Percentiles rank a stretch among this genome's conserved stretches.
phyloP scores from a whole-genome alignment of 2,329 filamentous ascomycete genomes.

The Cryphonectria parasitica region DNA sequence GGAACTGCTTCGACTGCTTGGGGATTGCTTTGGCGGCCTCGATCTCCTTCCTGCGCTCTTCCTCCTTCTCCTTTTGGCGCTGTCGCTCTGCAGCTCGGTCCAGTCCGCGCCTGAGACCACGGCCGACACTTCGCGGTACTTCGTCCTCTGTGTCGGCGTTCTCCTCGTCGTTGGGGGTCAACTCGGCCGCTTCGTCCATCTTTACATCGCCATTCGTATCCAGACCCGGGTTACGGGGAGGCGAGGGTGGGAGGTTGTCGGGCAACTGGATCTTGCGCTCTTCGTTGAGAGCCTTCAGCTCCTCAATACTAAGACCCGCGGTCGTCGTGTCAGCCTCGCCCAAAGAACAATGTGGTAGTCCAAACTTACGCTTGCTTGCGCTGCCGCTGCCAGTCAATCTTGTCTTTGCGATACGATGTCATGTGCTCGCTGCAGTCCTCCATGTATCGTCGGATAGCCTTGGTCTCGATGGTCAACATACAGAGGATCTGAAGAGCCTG shows the following conservation, averaged over 20 bases:
- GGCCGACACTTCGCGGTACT: conserved; percentile 49
- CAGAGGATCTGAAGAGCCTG: conserved; percentile 83
- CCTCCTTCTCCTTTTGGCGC: conserved; percentile 72
- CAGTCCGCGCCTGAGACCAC: conserved; percentile 63
- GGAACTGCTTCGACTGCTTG: conserved; percentile 85
- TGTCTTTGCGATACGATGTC: conserved; percentile 93
- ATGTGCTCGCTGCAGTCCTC: conserved; percentile 92
- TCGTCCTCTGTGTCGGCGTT: conserved; percentile 74
- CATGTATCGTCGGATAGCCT: conserved; percentile 84
- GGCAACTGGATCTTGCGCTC: conserved; percentile 76
- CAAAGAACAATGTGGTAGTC: neutral
- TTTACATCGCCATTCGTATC: conserved; percentile 62
- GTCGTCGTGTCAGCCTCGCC: conserved; percentile 36
- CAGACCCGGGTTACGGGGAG: conserved; percentile 50
- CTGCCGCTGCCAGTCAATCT: conserved; percentile 87
- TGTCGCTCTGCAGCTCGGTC: conserved; percentile 77
- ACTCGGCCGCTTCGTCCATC: conserved; percentile 67
- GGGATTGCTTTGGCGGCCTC: conserved; percentile 67
- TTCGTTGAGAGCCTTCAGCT: conserved; percentile 71
- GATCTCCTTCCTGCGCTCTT: conserved; percentile 68
- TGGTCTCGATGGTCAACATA: conserved; percentile 83
- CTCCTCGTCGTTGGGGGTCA: conserved; percentile 62
- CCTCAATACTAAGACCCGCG: conserved; percentile 60
- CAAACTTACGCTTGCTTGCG: conserved; percentile 66
- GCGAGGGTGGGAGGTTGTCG: conserved; percentile 71